Evolutionary conservation across 2,329 filamentous ascomycete genomes (phyloP), one percentile per base, ranked within the genome.

Genomic region (Penicillium rolfsii): DNA sequence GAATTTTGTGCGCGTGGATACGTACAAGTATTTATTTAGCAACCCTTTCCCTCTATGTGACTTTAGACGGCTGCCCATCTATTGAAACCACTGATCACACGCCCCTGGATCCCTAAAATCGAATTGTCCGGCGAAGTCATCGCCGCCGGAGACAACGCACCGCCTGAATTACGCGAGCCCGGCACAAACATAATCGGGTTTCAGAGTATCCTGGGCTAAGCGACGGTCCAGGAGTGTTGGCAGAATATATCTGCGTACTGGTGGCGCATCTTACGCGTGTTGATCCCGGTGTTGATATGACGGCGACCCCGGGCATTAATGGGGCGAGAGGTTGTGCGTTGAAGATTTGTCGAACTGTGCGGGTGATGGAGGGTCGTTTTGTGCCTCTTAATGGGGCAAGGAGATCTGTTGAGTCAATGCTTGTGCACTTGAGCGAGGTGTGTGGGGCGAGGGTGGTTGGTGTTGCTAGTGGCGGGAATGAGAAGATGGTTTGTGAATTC

Each of bases 331-430:
- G 64, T 46, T 57, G 58, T 11, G 65, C 64, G 30, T 57, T 65
- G 12, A 67, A 65, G 43, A 67, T 67, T 36, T 60, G 64, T 43
- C 64, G 64, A 22, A 53, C 57, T 8, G 64, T 57, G 9, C 62
- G 65, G 14, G 60, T 67, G n/a, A 57, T 57, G 3, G 52, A 63
- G 36, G 64, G 65, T 14, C 65, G 65, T 55, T 49, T 48, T 0
- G 64, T 67, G 24, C 60, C 66, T 2, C 53, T 67, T 1, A 67
- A 66, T 45, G 65, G 65, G 6, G 65, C 62, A 8, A 67, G 65
- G 38, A 64, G 65, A 6, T 67, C 65, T 5, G 64, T 63, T 4
- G 65, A 60, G 0, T 64, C 65, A 16, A 55, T 67, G 8, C 55
- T 67, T 1, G 64, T 67, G 55, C 65, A 66, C 46, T 30, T 67